These are phyloP conservation scores for Pilaira anomala DNA, from an alignment of 192 early-diverging fungal species.

Conservation along the genomic window DNA sequence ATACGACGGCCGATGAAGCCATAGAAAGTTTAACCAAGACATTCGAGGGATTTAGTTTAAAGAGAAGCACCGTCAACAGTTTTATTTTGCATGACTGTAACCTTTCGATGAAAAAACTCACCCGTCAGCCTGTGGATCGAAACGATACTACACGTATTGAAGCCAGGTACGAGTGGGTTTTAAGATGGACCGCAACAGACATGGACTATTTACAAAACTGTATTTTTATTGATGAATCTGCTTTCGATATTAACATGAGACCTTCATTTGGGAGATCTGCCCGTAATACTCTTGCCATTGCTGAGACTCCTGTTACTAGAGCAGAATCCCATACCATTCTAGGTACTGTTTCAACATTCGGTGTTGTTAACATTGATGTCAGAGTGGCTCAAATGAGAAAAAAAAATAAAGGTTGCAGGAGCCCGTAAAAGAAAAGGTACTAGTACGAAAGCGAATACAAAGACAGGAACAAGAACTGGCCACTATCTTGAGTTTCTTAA, in stretches of 20 bases:
- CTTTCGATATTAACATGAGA: slow-evolving; percentile 19
- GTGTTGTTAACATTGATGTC: background rate
- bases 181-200: background rate
- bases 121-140: background rate
- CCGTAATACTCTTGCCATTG: background rate
- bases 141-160: background rate
- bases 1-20: background rate
- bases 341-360: slow-evolving; percentile 5
- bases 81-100: background rate
- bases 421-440: slow-evolving; percentile 3
- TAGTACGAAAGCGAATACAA: background rate
- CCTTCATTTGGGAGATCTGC: background rate
- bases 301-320: background rate
- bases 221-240: slow-evolving; percentile 22
- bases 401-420: slow-evolving; percentile 1
- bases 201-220: slow-evolving; percentile 11
- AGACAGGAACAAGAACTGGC: slow-evolving; percentile 14
- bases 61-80: background rate
- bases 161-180: background rate
- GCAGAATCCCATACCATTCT: slow-evolving; percentile 9
- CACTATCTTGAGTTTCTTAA: slow-evolving; percentile 10
- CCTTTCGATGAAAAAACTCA: slow-evolving; percentile 9
- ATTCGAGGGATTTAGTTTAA: background rate
- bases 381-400: slow-evolving; percentile 4
- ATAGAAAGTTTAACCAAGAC: background rate